These are phyloP conservation scores for Phoma herbarum DNA, from an alignment of 2,329 filamentous ascomycete genomes.

Conservation along the genomic window DNA sequence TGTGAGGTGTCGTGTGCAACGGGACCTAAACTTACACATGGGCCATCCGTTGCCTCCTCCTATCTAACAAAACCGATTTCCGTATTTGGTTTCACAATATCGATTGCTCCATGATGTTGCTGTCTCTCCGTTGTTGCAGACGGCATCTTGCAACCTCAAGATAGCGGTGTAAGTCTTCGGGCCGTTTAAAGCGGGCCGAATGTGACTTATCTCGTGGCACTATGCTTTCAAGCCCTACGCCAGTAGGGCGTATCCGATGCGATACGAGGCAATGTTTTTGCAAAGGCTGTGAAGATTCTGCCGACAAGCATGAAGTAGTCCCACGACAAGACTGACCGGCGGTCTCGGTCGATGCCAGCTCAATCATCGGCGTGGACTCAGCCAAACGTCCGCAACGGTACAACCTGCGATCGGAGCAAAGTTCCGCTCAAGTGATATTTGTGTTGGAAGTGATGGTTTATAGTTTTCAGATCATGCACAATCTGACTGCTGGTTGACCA, in stretches of 20 bases:
- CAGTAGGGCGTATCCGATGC: neutral
- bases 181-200: slow-evolving; percentile 22
- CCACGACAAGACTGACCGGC: neutral
- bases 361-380: neutral
- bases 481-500: neutral
- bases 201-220: slow-evolving; percentile 10
- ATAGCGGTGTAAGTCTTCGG: slow-evolving; percentile 20
- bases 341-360: neutral
- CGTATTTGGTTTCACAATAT: neutral
- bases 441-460: neutral
- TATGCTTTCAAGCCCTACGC: neutral
- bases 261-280: neutral
- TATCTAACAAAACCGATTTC: neutral
- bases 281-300: neutral
- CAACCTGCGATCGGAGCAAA: neutral
- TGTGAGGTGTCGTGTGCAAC: slow-evolving; percentile 2
- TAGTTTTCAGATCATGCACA: neutral
- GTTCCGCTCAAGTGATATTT: neutral
- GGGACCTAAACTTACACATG: slow-evolving; percentile 15
- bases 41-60: slow-evolving; percentile 4
- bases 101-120: neutral
- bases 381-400: neutral
- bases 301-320: neutral
- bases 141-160: neutral
- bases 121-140: neutral